phyloP scores from a whole-genome alignment of 331 rosid genomes.

The Stylosanthes scabra region DNA sequence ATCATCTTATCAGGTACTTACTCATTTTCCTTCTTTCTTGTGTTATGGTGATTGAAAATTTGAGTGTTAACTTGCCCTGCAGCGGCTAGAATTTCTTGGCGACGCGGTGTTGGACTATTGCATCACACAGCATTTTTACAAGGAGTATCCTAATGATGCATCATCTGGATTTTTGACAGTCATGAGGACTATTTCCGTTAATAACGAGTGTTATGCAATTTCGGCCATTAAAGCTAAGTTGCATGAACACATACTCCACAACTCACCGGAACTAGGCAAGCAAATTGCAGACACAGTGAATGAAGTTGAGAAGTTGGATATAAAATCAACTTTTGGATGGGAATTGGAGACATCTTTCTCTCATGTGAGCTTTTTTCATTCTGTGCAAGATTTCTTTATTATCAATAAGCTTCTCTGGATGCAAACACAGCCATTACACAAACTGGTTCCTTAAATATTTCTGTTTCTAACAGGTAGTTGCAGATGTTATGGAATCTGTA shows the following conservation, averaged over 20 bases:
- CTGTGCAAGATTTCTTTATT: neutral
- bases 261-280: constrained; percentile 40
- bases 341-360: constrained; percentile 58
- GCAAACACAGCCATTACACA: neutral
- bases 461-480: constrained; percentile 57
- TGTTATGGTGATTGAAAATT: neutral
- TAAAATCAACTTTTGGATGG: constrained; percentile 69
- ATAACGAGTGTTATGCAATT: constrained; percentile 67
- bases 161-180: constrained; percentile 62
- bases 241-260: constrained; percentile 63
- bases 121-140: constrained; percentile 56
- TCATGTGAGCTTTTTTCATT: constrained; percentile 45
- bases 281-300: constrained; percentile 41
- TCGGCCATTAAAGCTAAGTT: constrained; percentile 56
- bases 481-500: constrained; percentile 74
- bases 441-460: neutral
- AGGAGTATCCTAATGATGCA: constrained; percentile 50
- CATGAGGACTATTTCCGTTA: constrained; percentile 74
- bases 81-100: constrained; percentile 81
- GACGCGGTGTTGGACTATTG: constrained; percentile 73
- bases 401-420: neutral
- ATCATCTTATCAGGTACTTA: constrained; percentile 64
- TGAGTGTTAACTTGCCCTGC: constrained; percentile 24
- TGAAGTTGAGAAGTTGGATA: constrained; percentile 41
- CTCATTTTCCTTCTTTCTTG: neutral